Evolutionary conservation across 768 basidiomycete species (phyloP), one percentile per base, ranked within the genome.

Genomic region (Pluteus cervinus): DNA sequence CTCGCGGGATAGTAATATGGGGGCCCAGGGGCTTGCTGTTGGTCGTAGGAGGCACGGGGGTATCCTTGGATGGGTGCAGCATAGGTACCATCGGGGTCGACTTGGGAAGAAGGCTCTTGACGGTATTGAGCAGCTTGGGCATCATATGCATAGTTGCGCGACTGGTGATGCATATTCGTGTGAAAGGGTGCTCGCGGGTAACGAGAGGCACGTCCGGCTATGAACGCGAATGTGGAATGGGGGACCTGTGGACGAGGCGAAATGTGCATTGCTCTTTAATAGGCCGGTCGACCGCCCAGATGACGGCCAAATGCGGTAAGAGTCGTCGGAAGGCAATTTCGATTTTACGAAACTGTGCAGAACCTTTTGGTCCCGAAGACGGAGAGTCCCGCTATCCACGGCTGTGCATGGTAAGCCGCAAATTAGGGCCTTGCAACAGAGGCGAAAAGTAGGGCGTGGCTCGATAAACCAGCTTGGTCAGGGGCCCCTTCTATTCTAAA

Each of bases 111-210:
- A 18, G 52, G 34, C 33, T 61, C 56, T 12, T 52, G 51, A 37
- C 55, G 42, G 40, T 63, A 65, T 26, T 48, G 47, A 20, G 49
- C 50, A 35, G 40, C 51, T 42, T 55, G 56, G 42, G 63, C 62
- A 34, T 68, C 68, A 45, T 67, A 72, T 21, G 65, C 43, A 48
- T 66, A 71, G 28, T 60, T 49, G 33, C 67, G 69, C 43, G 62
- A 48, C 42, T 67, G 61, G 37, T 70, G 60, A n/a, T n/a, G n/a
- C n/a, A n/a, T n/a, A n/a, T n/a, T n/a, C n/a, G n/a, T n/a, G n/a
- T n/a, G n/a, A n/a, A n/a, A n/a, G n/a, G n/a, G n/a, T n/a, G n/a
- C n/a, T n/a, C n/a, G n/a, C n/a, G n/a, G n/a, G n/a, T n/a, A n/a
- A n/a, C n/a, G n/a, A n/a, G n/a, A n/a, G n/a, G n/a, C n/a, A n/a